A percentile compares a stretch with the other conserved stretches of the same genome.
phyloP scores from a whole-genome alignment of 441 rosid species.

The Corymbia calophylla region DNA sequence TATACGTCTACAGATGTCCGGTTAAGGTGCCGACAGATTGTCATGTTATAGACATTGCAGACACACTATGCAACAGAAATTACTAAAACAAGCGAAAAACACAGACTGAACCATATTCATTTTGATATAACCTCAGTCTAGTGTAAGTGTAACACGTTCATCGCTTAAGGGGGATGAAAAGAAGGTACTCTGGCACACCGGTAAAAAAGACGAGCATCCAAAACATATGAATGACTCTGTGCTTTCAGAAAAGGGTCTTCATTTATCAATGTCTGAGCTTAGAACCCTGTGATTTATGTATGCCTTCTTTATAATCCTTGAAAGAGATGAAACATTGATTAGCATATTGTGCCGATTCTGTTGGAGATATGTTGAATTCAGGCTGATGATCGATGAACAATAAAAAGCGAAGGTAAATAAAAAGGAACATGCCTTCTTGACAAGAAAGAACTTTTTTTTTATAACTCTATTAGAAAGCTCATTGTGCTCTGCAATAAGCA shows the following conservation, averaged over 20 bases:
- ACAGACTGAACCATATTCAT: neutral
- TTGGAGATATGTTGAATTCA: neutral
- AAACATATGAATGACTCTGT: neutral
- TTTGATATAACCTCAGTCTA: neutral
- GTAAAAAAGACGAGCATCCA: neutral
- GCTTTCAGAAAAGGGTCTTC: neutral
- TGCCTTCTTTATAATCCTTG: neutral
- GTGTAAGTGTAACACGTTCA: neutral
- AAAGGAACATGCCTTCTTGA: neutral
- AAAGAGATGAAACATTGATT: neutral
- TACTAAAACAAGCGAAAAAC: neutral
- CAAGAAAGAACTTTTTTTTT: neutral
- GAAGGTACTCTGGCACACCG: neutral
- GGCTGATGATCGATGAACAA: neutral
- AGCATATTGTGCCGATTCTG: neutral
- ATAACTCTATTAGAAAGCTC: neutral
- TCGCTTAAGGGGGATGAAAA: neutral
- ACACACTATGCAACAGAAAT: neutral
- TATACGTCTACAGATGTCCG: neutral
- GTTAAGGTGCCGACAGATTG: neutral
- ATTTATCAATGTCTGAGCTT: neutral
- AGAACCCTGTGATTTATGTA: neutral
- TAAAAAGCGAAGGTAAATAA: neutral
- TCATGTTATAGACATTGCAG: neutral
- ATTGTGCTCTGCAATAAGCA: neutral